phyloP scores from a whole-genome alignment of 2,329 filamentous ascomycete genomes.

The Sporothrix euskadiensis region DNA sequence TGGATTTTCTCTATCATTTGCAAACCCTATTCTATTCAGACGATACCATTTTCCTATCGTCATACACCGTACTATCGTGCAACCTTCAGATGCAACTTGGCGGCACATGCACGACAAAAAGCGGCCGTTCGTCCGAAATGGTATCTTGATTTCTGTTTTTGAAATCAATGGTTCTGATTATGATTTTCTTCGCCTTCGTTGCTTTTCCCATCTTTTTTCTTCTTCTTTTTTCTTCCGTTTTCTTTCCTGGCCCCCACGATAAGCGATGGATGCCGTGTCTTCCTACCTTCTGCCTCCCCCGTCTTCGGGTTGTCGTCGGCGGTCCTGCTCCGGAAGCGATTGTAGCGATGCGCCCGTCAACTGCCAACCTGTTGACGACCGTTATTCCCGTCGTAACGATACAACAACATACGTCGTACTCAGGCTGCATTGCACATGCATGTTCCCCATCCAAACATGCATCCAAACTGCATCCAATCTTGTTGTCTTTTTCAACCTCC shows the following conservation, averaged over 20 bases:
- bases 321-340: background rate
- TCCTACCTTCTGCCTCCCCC: background rate
- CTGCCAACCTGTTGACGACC: background rate
- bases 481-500: background rate
- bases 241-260: background rate
- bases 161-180: background rate
- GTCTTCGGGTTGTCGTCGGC: background rate
- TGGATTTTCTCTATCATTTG: too few relatives aligned
- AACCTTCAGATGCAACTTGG: background rate
- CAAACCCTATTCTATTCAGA: background rate
- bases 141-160: background rate
- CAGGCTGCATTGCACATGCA: background rate
- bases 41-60: background rate
- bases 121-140: conserved; percentile 1
- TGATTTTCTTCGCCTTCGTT: background rate
- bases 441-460: background rate
- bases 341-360: background rate
- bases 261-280: background rate
- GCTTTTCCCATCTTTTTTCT: background rate
- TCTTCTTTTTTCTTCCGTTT: background rate
- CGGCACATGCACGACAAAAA: background rate
- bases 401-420: too few relatives aligned
- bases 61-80: background rate
- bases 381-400: background rate
- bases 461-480: background rate